Evolutionary conservation across 2,329 filamentous ascomycete genomes (phyloP).

Genomic region (Trichoderma asperellum): DNA sequence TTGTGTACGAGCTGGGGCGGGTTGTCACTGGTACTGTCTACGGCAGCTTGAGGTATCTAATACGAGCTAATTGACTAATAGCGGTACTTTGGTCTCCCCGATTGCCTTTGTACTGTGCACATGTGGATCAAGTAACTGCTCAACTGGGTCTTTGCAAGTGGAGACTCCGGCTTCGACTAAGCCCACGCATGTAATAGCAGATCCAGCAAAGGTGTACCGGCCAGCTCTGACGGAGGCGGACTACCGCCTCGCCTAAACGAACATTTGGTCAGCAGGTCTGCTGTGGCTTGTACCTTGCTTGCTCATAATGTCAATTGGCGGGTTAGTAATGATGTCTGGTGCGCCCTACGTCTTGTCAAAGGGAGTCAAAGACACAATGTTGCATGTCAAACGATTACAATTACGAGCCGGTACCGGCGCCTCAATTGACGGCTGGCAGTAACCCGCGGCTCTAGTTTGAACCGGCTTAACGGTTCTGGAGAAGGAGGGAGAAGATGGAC

Average conservation of each 20-base stretch:
- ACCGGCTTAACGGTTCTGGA: not conserved
- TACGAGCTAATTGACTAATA: rapidly evolving
- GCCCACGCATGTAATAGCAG: not conserved
- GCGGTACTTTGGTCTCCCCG: not conserved
- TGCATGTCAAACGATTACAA: not conserved
- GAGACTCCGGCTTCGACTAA: not conserved
- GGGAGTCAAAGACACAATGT: not conserved
- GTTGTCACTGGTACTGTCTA: not conserved
- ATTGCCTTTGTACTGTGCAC: not conserved
- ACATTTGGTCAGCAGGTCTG: constrained; percentile 18
- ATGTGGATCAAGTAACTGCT: not conserved
- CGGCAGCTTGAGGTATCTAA: not conserved
- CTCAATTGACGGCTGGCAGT: not conserved
- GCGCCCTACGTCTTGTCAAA: constrained; percentile 22
- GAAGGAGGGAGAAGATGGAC: not conserved
- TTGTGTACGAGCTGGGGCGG: not conserved
- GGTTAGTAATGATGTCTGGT: not conserved
- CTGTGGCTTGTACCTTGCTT: constrained; percentile 1
- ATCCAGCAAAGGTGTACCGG: not conserved
- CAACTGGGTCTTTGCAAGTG: not conserved
- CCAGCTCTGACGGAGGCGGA: constrained; percentile 11
- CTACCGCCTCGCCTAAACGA: constrained; percentile 9
- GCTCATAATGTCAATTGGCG: not conserved
- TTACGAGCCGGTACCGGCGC: constrained; percentile 2
- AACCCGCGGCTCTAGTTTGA: not conserved